Evolutionary conservation across 164 flowering plant species (phyloP).

Genomic region (Vitis cinerea): DNA sequence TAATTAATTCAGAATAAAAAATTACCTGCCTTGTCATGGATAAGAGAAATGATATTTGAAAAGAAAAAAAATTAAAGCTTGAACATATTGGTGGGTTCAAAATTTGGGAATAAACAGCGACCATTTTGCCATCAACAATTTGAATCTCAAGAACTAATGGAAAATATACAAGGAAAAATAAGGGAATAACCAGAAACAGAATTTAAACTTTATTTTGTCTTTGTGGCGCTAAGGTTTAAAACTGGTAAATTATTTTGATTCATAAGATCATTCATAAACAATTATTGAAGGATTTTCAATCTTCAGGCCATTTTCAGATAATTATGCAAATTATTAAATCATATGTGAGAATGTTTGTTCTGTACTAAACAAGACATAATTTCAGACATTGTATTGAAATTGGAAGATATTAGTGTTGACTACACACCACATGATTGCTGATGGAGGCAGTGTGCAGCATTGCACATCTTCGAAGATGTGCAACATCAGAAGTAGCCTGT

Average conservation of each 20-base stretch:
- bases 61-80: not conserved
- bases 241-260: not conserved
- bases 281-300: too few relatives aligned
- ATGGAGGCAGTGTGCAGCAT: slow-evolving; percentile 87
- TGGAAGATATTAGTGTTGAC: not conserved
- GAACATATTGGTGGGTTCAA: too few relatives aligned
- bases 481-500: slow-evolving; percentile 85
- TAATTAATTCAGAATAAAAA: not conserved
- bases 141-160: not conserved
- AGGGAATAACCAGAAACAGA: not conserved
- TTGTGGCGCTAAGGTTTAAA: too few relatives aligned
- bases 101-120: too few relatives aligned
- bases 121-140: not conserved
- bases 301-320: too few relatives aligned
- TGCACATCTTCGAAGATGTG: slow-evolving; percentile 83
- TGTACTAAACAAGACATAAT: too few relatives aligned
- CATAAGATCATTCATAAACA: too few relatives aligned
- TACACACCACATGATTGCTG: slow-evolving; percentile 77
- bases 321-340: too few relatives aligned
- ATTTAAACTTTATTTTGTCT: not conserved
- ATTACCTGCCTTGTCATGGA: not conserved
- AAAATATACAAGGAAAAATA: not conserved
- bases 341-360: too few relatives aligned
- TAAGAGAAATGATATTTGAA: not conserved
- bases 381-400: too few relatives aligned